Conservation (phyloP, 257 asterid genomes). For the Striga asiatica region DNA sequence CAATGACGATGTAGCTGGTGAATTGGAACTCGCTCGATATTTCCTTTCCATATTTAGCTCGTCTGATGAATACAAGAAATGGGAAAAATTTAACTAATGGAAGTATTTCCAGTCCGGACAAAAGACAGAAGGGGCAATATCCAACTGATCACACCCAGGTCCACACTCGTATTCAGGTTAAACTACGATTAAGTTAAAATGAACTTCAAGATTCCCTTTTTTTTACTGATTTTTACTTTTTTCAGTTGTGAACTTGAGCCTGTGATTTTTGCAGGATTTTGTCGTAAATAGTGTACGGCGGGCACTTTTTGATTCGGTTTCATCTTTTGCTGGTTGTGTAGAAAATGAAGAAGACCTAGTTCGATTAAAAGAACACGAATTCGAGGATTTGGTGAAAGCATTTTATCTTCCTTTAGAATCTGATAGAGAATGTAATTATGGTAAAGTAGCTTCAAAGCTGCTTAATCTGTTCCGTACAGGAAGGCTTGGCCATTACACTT, state of each 20-base stretch:
- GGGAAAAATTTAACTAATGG: constrained; percentile 44
- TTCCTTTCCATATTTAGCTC: constrained; percentile 51
- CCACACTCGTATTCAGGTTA: constrained; percentile 3
- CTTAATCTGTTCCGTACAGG: constrained; percentile 82
- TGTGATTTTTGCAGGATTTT: constrained; percentile 44
- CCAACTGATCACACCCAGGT: constrained; percentile 93
- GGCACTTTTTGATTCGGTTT: constrained; percentile 34
- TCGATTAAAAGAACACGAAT: constrained; percentile 33
- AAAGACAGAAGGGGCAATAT: constrained; percentile 32
- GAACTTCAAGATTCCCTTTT: no score
- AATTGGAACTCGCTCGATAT: constrained; percentile 47
- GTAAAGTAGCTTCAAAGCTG: constrained; percentile 47
- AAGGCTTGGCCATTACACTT: constrained; percentile 73
- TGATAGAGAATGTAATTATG: constrained; percentile 19
- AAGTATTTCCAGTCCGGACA: constrained; percentile 18
- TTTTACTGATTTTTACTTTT: not conserved
- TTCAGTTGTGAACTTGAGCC: not conserved
- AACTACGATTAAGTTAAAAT: not conserved
- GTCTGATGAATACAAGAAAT: constrained; percentile 61
- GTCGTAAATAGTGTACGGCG: constrained; percentile 59
- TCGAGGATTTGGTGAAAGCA: constrained; percentile 32
- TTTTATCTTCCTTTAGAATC: constrained; percentile 38
- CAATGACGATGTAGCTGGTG: constrained; percentile 46
- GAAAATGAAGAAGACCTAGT: constrained; percentile 28
- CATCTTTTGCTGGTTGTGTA: constrained; percentile 33